Base-by-base conservation (phyloP, 148 eudicot species). In the Vaccinium darrowii region DNA sequence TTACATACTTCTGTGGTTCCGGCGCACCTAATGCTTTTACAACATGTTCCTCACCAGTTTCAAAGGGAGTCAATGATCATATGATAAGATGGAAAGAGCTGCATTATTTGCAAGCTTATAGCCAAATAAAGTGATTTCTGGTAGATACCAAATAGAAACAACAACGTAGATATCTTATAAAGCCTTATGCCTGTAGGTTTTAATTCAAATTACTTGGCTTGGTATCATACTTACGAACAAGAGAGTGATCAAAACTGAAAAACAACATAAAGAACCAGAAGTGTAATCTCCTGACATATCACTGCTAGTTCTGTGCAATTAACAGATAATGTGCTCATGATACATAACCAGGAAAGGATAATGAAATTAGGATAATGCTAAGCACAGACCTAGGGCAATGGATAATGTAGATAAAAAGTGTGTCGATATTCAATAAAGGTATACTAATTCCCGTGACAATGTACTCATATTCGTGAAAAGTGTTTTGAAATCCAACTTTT, bases 181-280 rank as follows among this genome's bases (percentile, higher is more conserved):
- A 62, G 23, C 8, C 7, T 30, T 69, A 69, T 27, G 18, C 69
- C 36, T 4, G 18, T 69, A 69, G 15, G 76, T 27, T 30, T 33
- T 71, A 71, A 71, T 71, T 13, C 7, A 71, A 75, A 75, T 75
- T 75, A 75, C 27, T 43, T 3, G 7, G 18, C 14, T 13, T 13
- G 11, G 0, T 25, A 71, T 30, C 18, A 12, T 15, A 71, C 30
- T 71, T 27, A 27, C 18, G 18, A 30, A 30, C 11, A 80, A 80
- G 27, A 57, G 47, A 79, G 27, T n/a, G 21, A 25, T 2, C 71
- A 2, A 43, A 25, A 65, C 14, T 47, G 57, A 8, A 33, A 81
- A 43, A n/a, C 19, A 81, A 63, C 36, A 63, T 12, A 50, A 81
- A 65, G 47, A 82, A 10, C 23, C 39, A 81, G 69, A 69, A 81